Percentiles rank a stretch among this genome's conserved stretches.
Conservation (phyloP, 176 grass and related monocot species). For the Musa acuminata region DNA sequence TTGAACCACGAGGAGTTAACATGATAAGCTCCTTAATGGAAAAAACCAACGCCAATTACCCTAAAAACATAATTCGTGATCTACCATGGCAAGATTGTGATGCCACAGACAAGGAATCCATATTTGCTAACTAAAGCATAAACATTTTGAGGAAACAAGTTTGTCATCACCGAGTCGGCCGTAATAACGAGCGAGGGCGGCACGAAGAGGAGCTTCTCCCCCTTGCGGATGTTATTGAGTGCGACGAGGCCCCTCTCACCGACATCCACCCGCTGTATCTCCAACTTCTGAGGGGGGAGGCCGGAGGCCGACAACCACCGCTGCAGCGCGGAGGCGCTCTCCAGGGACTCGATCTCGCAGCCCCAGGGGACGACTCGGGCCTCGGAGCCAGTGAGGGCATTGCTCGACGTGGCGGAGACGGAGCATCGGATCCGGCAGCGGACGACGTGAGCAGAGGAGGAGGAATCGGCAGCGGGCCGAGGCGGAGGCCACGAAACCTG, state of each 20-base stretch:
- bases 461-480: neutral
- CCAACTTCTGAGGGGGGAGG: conserved; percentile 66
- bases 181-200: conserved; percentile 84
- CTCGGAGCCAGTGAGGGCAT: conserved; percentile 25
- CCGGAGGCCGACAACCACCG: conserved; percentile 71
- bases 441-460: neutral
- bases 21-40: no score
- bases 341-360: conserved; percentile 81
- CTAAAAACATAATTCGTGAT: no score
- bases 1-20: no score
- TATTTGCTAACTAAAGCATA: neutral
- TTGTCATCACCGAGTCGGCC: conserved; percentile 49
- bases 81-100: no score
- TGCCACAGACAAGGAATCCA: neutral
- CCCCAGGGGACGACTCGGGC: conserved; percentile 51
- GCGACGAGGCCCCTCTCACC: conserved; percentile 91
- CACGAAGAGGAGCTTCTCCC: conserved; percentile 97
- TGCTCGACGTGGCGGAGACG: conserved; percentile 28
- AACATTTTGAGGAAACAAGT: neutral
- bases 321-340: conserved; percentile 71
- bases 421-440: conserved; percentile 5
- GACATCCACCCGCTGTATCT: conserved; percentile 56
- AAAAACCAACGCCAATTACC: no score
- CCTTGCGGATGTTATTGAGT: conserved; percentile 79
- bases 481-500: neutral